These are phyloP conservation scores for Nyssa sinensis DNA, from an alignment of 148 eudicot genomes.

Conservation along the genomic window DNA sequence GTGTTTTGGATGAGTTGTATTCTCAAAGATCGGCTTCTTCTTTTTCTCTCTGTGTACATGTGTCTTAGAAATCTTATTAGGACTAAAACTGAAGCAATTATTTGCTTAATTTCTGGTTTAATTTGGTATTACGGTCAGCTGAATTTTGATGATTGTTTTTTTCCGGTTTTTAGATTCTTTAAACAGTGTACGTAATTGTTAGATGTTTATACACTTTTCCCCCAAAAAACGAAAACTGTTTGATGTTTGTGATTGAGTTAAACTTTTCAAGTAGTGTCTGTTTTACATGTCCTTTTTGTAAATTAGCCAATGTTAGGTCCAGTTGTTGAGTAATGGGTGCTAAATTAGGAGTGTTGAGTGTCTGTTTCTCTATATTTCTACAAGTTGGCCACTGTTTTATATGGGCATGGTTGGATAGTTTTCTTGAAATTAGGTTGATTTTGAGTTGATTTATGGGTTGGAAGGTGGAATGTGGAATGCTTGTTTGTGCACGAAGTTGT, in stretches of 20 bases:
- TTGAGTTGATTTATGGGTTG: slow-evolving; percentile 1
- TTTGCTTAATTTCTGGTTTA: not conserved
- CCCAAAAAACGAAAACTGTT: too few relatives aligned
- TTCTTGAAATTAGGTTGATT: not conserved
- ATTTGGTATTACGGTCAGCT: not conserved
- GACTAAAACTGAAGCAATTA: not conserved
- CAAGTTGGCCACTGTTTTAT: not conserved
- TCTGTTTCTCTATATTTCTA: not conserved
- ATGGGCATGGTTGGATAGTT: not conserved
- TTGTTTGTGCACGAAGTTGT: not conserved
- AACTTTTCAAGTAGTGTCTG: too few relatives aligned
- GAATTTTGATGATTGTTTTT: not conserved
- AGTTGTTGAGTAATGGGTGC: not conserved
- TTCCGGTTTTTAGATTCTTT: not conserved
- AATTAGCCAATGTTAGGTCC: not conserved
- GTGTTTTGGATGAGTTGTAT: not conserved
- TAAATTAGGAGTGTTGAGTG: not conserved
- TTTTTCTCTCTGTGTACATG: not conserved
- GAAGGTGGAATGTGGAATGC: not conserved
- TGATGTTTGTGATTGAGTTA: too few relatives aligned
- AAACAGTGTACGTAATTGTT: not conserved
- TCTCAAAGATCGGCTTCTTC: not conserved
- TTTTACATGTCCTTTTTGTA: not conserved
- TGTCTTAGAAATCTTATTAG: not conserved
- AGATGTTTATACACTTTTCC: too few relatives aligned